Percentiles rank a stretch among this genome's conserved stretches.
Evolutionary conservation across 192 early-diverging fungal species (phyloP).

Genomic region (Oehlia diaphana): DNA sequence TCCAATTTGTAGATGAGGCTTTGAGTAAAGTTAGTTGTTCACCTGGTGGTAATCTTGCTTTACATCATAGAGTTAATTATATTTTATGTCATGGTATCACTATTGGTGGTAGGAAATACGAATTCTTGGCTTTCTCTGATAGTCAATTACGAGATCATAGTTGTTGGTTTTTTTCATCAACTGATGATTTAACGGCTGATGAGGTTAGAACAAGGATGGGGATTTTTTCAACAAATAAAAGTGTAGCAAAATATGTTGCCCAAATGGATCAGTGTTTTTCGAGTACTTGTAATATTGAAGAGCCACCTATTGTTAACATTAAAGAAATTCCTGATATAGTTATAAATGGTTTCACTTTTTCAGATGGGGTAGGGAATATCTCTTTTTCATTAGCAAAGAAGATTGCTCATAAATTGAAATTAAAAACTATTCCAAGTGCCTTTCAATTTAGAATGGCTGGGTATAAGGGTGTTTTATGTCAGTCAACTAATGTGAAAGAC

Average conservation of each 20-base stretch:
- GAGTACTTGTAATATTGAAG: conserved; percentile 55
- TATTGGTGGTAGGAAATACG: conserved; percentile 54
- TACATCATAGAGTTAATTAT: conserved; percentile 54
- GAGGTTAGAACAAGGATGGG: conserved; percentile 70
- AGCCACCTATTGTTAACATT: conserved; percentile 41
- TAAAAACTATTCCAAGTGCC: conserved; percentile 51
- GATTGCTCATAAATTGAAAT: conserved; percentile 41
- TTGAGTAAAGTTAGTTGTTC: conserved; percentile 36
- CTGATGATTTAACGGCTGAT: conserved; percentile 42
- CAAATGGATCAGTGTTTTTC: conserved; percentile 77
- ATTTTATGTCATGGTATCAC: conserved; percentile 50
- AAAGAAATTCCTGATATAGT: conserved; percentile 58
- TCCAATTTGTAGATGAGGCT: conserved; percentile 69
- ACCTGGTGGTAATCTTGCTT: conserved; percentile 31
- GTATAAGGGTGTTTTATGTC: conserved; percentile 61
- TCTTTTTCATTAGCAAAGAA: conserved; percentile 47
- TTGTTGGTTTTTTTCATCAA: conserved; percentile 73
- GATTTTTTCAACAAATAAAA: conserved; percentile 59
- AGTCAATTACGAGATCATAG: conserved; percentile 65
- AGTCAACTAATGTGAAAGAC: conserved; percentile 28
- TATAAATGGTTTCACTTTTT: conserved; percentile 59
- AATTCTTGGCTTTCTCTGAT: conserved; percentile 65
- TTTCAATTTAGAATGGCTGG: conserved; percentile 73
- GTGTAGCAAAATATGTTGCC: conserved; percentile 69
- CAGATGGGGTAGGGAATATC: conserved; percentile 74